A percentile compares a stretch with the other conserved stretches of the same genome.
Conservation (phyloP, 768 basidiomycete species). For the Boletus edulis region DNA sequence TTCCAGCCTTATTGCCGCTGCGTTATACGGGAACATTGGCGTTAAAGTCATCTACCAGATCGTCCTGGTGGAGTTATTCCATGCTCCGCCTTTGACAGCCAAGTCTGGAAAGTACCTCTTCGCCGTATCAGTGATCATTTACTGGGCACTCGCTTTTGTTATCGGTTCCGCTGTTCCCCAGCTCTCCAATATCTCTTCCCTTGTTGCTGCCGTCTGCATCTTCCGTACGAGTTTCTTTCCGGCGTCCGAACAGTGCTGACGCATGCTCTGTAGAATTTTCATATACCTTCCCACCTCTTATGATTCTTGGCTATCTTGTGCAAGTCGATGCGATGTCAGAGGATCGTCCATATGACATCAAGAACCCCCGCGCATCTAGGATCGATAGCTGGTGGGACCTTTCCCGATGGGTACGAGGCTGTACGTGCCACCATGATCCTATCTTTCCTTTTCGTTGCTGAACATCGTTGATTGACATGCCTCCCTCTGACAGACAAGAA, state of each 20-base stretch:
- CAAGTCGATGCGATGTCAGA: conserved; percentile 25
- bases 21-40: conserved; percentile 63
- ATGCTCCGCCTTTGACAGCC: conserved; percentile 49
- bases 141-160: conserved; percentile 43
- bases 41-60: conserved; percentile 57
- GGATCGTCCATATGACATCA: conserved; percentile 26
- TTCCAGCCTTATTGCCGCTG: conserved; percentile 57
- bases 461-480: conserved; percentile 4
- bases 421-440: conserved; percentile 15
- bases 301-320: conserved; percentile 32
- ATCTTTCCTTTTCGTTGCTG: no score
- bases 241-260: conserved; percentile 38
- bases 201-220: conserved; percentile 58
- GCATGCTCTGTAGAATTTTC: conserved; percentile 30
- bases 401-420: conserved; percentile 31
- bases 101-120: conserved; percentile 30
- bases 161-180: conserved; percentile 61
- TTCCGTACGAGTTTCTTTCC: conserved; percentile 36
- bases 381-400: conserved; percentile 28
- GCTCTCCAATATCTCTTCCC: conserved; percentile 49
- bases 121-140: conserved; percentile 21
- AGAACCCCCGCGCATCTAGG: conserved; percentile 24
- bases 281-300: conserved; percentile 40
- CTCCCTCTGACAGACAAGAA: conserved; percentile 9
- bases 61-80: conserved; percentile 49